Evolutionary conservation across 2,329 filamentous ascomycete genomes (phyloP).

Genomic region (Hortaea sp.): DNA sequence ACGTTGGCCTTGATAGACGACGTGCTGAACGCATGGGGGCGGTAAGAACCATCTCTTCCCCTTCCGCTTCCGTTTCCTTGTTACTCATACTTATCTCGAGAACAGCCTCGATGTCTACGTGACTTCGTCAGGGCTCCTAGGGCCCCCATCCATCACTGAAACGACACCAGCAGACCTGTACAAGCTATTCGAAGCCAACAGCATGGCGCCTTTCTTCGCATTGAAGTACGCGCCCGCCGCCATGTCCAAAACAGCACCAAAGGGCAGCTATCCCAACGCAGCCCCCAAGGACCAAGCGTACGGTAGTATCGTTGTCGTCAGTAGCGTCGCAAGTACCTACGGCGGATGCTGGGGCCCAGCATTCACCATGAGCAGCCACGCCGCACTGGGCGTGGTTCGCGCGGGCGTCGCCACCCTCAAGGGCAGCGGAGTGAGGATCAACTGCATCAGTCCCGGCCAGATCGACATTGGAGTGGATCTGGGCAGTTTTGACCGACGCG

Average conservation of each 20-base stretch:
- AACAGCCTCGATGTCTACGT: conserved; percentile 50
- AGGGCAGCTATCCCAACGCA: conserved; percentile 47
- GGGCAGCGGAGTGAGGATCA: conserved; percentile 50
- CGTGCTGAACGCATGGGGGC: conserved; percentile 49
- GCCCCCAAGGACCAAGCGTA: conserved; percentile 51
- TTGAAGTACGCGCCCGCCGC: conserved; percentile 55
- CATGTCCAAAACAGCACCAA: conserved; percentile 50
- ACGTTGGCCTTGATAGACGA: conserved; percentile 54
- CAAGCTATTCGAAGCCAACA: conserved; percentile 51
- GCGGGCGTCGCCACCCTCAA: conserved; percentile 49
- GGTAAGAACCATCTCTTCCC: conserved; percentile 12
- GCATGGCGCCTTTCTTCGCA: conserved; percentile 53
- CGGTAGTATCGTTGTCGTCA: conserved; percentile 52
- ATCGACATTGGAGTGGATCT: conserved; percentile 39
- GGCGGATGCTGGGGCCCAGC: conserved; percentile 50
- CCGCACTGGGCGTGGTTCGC: conserved; percentile 50
- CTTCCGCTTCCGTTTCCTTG: too few species aligned
- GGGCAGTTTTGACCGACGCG: conserved; percentile 40
- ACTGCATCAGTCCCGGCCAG: conserved; percentile 40
- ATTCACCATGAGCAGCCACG: conserved; percentile 52
- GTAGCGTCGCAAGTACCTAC: conserved; percentile 45
- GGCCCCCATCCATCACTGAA: conserved; percentile 45
- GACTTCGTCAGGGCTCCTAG: conserved; percentile 47
- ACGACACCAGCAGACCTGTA: conserved; percentile 48
- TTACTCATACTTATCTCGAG: too few species aligned